Evolutionary conservation across 1,139 yeast species (phyloP).

Genomic region (Sugiyamaella grinbergsii): DNA sequence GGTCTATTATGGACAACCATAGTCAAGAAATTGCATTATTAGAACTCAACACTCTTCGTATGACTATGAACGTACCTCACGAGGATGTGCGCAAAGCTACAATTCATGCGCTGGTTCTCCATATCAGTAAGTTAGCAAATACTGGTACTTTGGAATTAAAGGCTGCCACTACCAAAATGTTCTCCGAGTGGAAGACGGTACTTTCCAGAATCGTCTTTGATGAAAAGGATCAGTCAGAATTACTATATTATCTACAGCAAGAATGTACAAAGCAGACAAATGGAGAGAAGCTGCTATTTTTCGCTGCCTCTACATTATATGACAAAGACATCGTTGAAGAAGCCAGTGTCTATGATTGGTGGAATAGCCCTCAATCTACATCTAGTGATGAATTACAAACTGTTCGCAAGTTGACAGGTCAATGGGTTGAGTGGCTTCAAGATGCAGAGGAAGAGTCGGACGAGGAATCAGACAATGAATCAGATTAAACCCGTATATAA

Average conservation of each 20-base stretch:
- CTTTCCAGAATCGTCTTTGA: conserved; percentile 70
- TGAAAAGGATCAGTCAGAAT: conserved; percentile 71
- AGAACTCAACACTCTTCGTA: conserved; percentile 89
- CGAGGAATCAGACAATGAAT: conserved; percentile 36
- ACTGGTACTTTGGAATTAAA: conserved; percentile 75
- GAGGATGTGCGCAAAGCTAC: conserved; percentile 90
- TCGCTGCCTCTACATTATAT: conserved; percentile 68
- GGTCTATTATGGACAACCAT: conserved; percentile 91
- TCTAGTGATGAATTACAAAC: conserved; percentile 49
- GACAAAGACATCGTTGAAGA: conserved; percentile 82
- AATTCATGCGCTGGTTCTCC: conserved; percentile 64
- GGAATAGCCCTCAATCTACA: conserved; percentile 55
- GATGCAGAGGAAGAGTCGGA: conserved; percentile 77
- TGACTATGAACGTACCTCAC: conserved; percentile 96
- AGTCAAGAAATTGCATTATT: conserved; percentile 89
- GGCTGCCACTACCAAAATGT: conserved; percentile 73
- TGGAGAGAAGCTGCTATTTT: conserved; percentile 58
- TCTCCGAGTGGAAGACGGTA: conserved; percentile 77
- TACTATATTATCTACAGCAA: conserved; percentile 60
- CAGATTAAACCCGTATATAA: conserved; percentile 14
- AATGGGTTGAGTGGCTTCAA: conserved; percentile 84
- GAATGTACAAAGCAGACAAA: conserved; percentile 46
- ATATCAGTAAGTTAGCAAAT: conserved; percentile 70
- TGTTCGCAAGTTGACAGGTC: conserved; percentile 60
- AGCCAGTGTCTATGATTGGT: conserved; percentile 79